Base-by-base conservation (phyloP, 768 basidiomycete genomes). In the Rhodocollybia butyracea region DNA sequence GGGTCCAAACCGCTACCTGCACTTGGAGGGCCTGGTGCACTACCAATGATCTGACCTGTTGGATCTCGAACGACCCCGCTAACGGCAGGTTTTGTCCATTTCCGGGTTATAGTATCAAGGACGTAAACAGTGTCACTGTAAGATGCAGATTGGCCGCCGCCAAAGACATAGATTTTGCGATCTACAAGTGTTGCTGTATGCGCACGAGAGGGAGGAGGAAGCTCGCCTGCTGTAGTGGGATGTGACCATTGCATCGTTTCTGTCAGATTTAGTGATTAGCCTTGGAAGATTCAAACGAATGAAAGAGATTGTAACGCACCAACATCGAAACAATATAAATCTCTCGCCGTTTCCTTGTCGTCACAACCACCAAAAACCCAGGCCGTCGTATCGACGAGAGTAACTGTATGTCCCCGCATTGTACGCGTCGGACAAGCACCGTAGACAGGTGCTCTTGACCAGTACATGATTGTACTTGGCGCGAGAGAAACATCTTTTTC, bases 291-390 rank as follows among this genome's bases (percentile, higher is more conserved):
- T 10, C 8, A 15, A 62, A 73, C 34, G 30, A 34, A n/a, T 24
- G 22, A 26, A 50, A 36, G 30, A 24, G 30, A 24, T 12, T 31
- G 19, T n/a, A 13, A 53, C 72, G 40, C 43, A 89, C 91, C 92
- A 1, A 82, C 89, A 66, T 96, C 92, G 61, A 94, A 92, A 60
- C 85, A 91, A 62, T 88, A 91, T 2, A 94, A 77, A 53, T 94
- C 90, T 60, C 77, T 81, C 69, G 80, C 84, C 56, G 82, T 85
- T 15, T 83, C 85, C 63, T 81, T 82, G 57, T 89, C 89, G 59
- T 95, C 93, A 59, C 90, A 92, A 2, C 94, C 94, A 8, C 94
- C 94, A 61, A 95, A 88, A 27, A 95, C 63, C 91, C 93, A 98
- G 0, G 88, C 89, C 30, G 83, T 75, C 41, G 84, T 80, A 57